Evolutionary conservation across 140 eudicot species (phyloP).

Genomic region (Erigeron philadelphicus): DNA sequence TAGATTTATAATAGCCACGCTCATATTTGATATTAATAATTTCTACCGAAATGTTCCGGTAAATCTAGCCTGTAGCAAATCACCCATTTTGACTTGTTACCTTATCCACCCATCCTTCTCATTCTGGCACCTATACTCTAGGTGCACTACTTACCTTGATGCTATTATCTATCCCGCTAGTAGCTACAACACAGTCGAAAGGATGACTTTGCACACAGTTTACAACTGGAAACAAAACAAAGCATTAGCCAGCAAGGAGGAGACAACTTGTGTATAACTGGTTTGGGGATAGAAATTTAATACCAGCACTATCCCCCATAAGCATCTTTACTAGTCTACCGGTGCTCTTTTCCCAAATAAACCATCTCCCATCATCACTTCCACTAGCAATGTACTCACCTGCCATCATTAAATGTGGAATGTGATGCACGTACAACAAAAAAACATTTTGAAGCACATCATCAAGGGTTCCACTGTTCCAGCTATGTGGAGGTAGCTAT

Average conservation of each 20-base stretch:
- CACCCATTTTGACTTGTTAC: neutral
- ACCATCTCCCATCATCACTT: conserved; percentile 98
- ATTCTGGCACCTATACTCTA: neutral
- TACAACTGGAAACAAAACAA: conserved; percentile 52
- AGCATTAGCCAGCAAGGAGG: conserved; percentile 15
- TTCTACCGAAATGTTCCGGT: neutral
- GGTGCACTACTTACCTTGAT: conserved; percentile 55
- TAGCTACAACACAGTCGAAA: conserved; percentile 70
- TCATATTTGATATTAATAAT: neutral
- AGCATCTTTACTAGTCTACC: conserved; percentile 80
- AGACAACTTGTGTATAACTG: neutral
- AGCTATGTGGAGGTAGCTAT: neutral
- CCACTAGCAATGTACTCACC: conserved; percentile 94
- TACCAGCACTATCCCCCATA: conserved; percentile 90
- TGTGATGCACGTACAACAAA: conserved; percentile 5
- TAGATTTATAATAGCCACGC: too few species aligned
- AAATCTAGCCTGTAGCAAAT: neutral
- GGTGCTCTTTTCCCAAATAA: conserved; percentile 94
- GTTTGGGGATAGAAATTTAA: neutral
- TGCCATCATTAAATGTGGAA: conserved; percentile 30
- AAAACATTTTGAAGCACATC: conserved; percentile 2
- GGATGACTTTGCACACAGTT: conserved; percentile 98
- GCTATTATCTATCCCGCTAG: conserved; percentile 91
- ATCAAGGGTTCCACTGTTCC: neutral
- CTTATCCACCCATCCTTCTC: neutral